phyloP scores from a whole-genome alignment of 495 filamentous ascomycete species.

The Hypoxylon lienhwacheense region DNA sequence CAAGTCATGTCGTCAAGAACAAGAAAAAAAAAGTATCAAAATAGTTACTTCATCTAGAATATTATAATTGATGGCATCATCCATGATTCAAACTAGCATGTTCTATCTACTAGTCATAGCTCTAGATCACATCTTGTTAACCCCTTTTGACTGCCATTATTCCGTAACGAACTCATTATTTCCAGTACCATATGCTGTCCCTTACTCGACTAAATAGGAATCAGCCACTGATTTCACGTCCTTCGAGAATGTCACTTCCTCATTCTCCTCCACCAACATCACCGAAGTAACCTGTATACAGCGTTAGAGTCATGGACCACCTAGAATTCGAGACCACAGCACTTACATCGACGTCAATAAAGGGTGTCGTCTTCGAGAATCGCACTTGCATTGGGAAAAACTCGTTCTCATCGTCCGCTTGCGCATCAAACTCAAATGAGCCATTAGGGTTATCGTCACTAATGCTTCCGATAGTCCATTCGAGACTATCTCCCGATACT shows the following conservation, averaged over 20 bases:
- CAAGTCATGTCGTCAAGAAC: too few species aligned
- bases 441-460: constrained; percentile 79
- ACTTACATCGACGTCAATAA: constrained; percentile 88
- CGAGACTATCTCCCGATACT: constrained; percentile 86
- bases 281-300: constrained; percentile 65
- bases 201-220: constrained; percentile 76
- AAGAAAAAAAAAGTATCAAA: neutral
- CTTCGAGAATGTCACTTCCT: constrained; percentile 84
- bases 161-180: constrained; percentile 5
- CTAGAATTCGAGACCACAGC: neutral
- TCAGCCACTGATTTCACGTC: constrained; percentile 85
- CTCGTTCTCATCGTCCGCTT: constrained; percentile 78
- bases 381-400: constrained; percentile 96
- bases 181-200: constrained; percentile 3
- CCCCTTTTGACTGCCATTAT: constrained; percentile 12
- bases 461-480: constrained; percentile 87
- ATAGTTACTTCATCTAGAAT: neutral
- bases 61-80: constrained; percentile 1
- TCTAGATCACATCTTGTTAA: constrained; percentile 21
- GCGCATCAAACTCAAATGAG: constrained; percentile 90
- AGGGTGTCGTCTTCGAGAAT: constrained; percentile 83
- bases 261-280: constrained; percentile 73
- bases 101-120: constrained; percentile 23
- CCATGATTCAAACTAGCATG: constrained; percentile 24
- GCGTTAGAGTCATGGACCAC: constrained; percentile 21